Percentiles rank a stretch among this genome's conserved stretches.
phyloP scores from a whole-genome alignment of 805 yeast genomes.

The Candida nemodendra region DNA sequence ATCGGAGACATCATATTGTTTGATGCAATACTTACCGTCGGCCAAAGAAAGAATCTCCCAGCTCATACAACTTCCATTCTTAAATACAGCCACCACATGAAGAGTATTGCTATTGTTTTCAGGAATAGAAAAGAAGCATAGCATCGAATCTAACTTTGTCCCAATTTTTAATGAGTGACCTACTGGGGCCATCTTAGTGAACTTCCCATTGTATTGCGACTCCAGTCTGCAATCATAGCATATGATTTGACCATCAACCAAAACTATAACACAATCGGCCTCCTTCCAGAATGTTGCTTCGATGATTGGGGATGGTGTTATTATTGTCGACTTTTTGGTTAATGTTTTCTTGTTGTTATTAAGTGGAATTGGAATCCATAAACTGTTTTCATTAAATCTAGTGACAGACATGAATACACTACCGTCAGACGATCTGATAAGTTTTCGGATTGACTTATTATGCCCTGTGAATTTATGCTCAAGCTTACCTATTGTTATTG shows the following conservation, averaged over 20 bases:
- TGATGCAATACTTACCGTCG: slow-evolving; percentile 33
- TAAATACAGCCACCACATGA: slow-evolving; percentile 52
- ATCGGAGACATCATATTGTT: slow-evolving; percentile 22
- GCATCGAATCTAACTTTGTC: slow-evolving; percentile 13
- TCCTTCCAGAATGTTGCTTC: slow-evolving; percentile 49
- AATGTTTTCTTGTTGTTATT: slow-evolving; percentile 28
- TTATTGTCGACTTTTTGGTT: slow-evolving; percentile 34
- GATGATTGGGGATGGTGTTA: slow-evolving; percentile 46
- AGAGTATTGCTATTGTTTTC: slow-evolving; percentile 31
- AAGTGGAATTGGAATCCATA: slow-evolving; percentile 52
- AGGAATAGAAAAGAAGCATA: slow-evolving; percentile 37
- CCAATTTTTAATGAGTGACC: slow-evolving; percentile 11
- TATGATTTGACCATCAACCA: slow-evolving; percentile 44
- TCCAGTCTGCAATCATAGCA: slow-evolving; percentile 60
- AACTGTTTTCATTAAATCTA: slow-evolving; percentile 58
- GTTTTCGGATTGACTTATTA: slow-evolving; percentile 67
- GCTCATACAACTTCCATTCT: slow-evolving; percentile 33
- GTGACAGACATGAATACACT: slow-evolving; percentile 56
- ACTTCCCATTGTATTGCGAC: slow-evolving; percentile 12
- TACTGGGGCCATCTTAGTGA: slow-evolving; percentile 28
- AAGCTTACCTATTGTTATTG: slow-evolving; percentile 31
- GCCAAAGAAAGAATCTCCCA: slow-evolving; percentile 41
- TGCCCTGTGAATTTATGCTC: slow-evolving; percentile 79
- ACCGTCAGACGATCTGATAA: slow-evolving; percentile 69
- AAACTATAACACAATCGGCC: slow-evolving; percentile 45